Evolutionary conservation across 1,139 yeast species (phyloP), one percentile per base, ranked within the genome.

Genomic region (Debaryomycetaceae sp.): DNA sequence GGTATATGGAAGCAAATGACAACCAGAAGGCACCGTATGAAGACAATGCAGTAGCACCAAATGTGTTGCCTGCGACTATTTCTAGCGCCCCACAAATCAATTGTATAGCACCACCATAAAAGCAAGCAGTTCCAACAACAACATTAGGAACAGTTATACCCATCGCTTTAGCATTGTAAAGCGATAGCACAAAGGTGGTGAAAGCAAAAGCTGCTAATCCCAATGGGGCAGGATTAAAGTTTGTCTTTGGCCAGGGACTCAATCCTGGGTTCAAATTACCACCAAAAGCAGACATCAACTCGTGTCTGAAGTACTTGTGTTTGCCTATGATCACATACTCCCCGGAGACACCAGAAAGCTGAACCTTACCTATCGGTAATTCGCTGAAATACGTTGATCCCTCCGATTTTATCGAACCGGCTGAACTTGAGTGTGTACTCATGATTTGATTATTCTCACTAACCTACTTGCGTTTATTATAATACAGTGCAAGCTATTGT

Each of bases 11-110:
- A 24, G 84, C 83, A 59, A 76, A 84, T 22, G 84, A 68, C 45
- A 84, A 67, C 88, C 91, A 86, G 64, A 84, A 86, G 7, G 87
- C 88, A 43, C 91, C 91, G 58, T 83, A 86, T 45, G 85, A 79
- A 42, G 82, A 69, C 59, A 86, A 78, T 7, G 83, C 85, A 34
- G 83, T 78, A 55, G 76, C 78, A 39, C 84, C 84, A 63, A 80
- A 83, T 7, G 86, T 78, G 62, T 84, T 84, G 48, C 86, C 87
- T 42, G 78, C 69, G 41, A 78, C 72, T 50, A 83, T 68, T 54
- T 86, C 86, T 80, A 85, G 77, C 40, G 81, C 57, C 34, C 91
- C 91, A 20, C 86, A 82, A 48, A 82, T 70, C 43, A 84, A 65
- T 58, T 83, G 86, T 44, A 80, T 76, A 34, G 76, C 70, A 38